phyloP scores from a whole-genome alignment of 2,329 filamentous ascomycete genomes.

The Diaporthe sp. region DNA sequence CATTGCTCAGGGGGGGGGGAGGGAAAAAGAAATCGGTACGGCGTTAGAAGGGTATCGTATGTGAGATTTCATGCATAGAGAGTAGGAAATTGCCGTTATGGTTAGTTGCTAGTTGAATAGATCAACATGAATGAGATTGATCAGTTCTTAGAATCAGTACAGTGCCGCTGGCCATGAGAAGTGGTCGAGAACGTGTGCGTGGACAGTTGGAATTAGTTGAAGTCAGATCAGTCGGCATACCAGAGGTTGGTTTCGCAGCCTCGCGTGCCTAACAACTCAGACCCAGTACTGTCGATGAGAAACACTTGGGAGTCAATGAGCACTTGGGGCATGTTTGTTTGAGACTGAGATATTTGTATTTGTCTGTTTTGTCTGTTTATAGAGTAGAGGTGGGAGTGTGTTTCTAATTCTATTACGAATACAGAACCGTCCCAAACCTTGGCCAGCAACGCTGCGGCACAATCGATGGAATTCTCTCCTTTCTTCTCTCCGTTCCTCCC shows the following conservation, averaged over 20 bases:
- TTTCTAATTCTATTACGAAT: constrained; percentile 34
- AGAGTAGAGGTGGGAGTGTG: constrained; percentile 34
- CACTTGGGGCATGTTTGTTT: not conserved
- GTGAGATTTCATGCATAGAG: not conserved
- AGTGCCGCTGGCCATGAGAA: not conserved
- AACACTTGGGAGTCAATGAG: not conserved
- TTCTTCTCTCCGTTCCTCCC: not conserved
- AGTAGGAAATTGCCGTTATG: not conserved
- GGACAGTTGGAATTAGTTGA: not conserved
- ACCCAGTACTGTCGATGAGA: not conserved
- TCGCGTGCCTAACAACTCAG: not conserved
- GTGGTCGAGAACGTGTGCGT: not conserved
- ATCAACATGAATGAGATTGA: not conserved
- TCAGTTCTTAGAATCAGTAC: not conserved
- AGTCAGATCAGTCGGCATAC: not conserved
- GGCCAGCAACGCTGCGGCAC: constrained; percentile 28
- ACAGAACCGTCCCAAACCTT: constrained; percentile 34
- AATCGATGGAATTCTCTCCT: constrained; percentile 3
- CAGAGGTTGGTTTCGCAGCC: not conserved
- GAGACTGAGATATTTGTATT: not conserved
- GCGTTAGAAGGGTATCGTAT: not conserved
- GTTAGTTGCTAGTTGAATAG: not conserved
- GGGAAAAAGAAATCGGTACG: not conserved
- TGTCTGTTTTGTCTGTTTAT: constrained; percentile 7
- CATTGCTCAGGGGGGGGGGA: not conserved